Evolutionary conservation across 345 rosid species (phyloP).

Genomic region (Populus euphratica): DNA sequence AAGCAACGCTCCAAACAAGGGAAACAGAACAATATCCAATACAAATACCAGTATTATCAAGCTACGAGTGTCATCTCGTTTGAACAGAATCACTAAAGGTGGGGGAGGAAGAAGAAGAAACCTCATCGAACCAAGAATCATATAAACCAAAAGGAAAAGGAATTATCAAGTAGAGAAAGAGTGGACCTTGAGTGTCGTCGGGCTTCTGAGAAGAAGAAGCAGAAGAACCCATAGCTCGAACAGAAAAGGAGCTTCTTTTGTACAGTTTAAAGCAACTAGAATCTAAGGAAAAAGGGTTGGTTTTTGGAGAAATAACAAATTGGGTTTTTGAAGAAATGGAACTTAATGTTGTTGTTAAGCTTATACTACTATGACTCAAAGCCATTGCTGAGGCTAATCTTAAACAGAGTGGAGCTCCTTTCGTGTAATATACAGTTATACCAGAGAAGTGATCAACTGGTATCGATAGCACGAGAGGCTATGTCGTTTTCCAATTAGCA

Average conservation of each 20-base stretch:
- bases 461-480: not conserved
- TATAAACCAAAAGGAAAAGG: not conserved
- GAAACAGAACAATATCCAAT: too few relatives aligned
- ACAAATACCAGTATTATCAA: not conserved
- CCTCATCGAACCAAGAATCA: not conserved
- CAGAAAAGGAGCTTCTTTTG: slow-evolving; percentile 26
- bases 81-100: not conserved
- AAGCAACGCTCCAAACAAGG: not conserved
- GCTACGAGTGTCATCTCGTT: not conserved
- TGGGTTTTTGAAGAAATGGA: slow-evolving; percentile 21
- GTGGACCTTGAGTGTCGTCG: slow-evolving; percentile 47
- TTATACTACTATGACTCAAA: slow-evolving; percentile 3
- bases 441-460: too few relatives aligned
- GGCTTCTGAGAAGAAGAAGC: slow-evolving; percentile 81
- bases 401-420: too few relatives aligned
- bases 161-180: not conserved
- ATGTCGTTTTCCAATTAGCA: not conserved
- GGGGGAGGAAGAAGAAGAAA: not conserved
- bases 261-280: slow-evolving; percentile 8
- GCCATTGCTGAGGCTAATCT: slow-evolving; percentile 20
- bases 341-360: not conserved
- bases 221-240: slow-evolving; percentile 74
- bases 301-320: slow-evolving; percentile 5
- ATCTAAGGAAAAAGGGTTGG: slow-evolving; percentile 8
- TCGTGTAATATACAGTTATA: not conserved